A percentile compares a stretch with the other conserved stretches of the same genome.
These are phyloP conservation scores for Chalciporus pseudorubinellus DNA, from an alignment of 768 basidiomycete species.

Conservation along the genomic window DNA sequence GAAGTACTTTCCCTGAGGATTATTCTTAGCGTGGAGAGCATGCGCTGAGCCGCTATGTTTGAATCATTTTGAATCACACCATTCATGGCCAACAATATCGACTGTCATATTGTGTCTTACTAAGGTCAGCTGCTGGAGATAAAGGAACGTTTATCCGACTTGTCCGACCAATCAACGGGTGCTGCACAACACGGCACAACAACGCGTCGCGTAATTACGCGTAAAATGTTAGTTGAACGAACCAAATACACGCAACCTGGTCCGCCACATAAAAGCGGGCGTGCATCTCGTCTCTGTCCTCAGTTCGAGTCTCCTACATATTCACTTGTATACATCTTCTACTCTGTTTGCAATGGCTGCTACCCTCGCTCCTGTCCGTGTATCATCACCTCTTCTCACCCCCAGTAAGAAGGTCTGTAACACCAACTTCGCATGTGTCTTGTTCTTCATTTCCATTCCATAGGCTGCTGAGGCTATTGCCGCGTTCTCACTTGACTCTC, in stretches of 20 bases:
- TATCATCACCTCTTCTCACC: slow-evolving; percentile 31
- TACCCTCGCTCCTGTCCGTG: slow-evolving; percentile 12
- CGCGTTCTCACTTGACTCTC: slow-evolving; percentile 42
- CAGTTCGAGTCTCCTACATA: background rate
- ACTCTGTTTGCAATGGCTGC: slow-evolving; percentile 22
- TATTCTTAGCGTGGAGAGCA: too few species aligned
- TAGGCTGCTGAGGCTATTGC: slow-evolving; percentile 44
- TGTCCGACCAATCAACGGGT: too few species aligned
- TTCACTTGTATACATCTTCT: slow-evolving; percentile 3
- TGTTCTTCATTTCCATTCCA: background rate
- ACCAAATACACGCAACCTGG: slow-evolving; percentile 32
- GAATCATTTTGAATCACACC: too few species aligned
- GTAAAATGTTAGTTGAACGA: slow-evolving; percentile 22
- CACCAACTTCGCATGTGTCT: background rate
- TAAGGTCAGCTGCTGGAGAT: too few species aligned
- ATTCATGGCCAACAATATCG: too few species aligned
- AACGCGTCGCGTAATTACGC: slow-evolving; percentile 36
- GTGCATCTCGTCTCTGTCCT: background rate
- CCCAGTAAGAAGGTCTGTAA: slow-evolving; percentile 51
- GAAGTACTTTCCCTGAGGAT: too few species aligned
- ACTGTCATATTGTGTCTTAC: too few species aligned
- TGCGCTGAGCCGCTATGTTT: too few species aligned
- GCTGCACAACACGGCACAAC: slow-evolving; percentile 23
- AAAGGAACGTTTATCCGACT: too few species aligned
- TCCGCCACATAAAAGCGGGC: slow-evolving; percentile 19